Evolutionary conservation across 306 rosid genomes (phyloP), one percentile per base, ranked within the genome.

Genomic region (Vachellia collinsii): DNA sequence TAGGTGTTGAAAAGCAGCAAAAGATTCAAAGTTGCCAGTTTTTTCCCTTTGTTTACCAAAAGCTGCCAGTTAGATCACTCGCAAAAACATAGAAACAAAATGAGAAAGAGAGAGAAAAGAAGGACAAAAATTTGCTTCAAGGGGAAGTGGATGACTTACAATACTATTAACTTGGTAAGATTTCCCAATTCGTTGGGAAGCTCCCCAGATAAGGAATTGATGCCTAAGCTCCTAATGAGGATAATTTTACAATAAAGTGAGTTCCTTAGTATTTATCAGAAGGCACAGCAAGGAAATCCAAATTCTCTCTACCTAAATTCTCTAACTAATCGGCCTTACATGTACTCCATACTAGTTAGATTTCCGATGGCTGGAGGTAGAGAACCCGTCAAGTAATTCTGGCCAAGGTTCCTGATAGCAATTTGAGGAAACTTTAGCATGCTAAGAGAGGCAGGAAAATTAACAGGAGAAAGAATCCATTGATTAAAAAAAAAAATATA

Each of bases 151-250:
- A 75, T 17, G 77, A 80, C 97, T 48, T 86, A 94, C 98, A 94
- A 46, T 61, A 16, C 0, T 37, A 0, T 10, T 72, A 94, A 70
- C 22, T 86, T 74, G 3, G 92, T 84, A 42, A 92, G 97, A 47
- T 82, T 58, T 69, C 93, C 91, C 37, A 94, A 77, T 81, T 89
- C 96, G 81, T 87, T 90, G 1, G 98, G 98, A 76, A 94, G 83
- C 87, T 80, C 88, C 61, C 98, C 96, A 22, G 97, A 92, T 20
- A 92, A 79, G 54, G 88, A 77, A 82, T 94, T 94, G 69, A 83
- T 81, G 80, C 93, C 92, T 23, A 94, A 0, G 61, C 17, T 38
- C 92, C 98, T 92, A 78, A 59, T 16, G 63, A 54, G 70, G 68
- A 78, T 43, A 16, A 51, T 8, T 8, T 46, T 23, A 70, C 56